Percentiles rank a stretch among this genome's conserved stretches.
These are phyloP conservation scores for Colletotrichum chlorophyti DNA, from an alignment of 2,329 filamentous ascomycete genomes.

Conservation along the genomic window DNA sequence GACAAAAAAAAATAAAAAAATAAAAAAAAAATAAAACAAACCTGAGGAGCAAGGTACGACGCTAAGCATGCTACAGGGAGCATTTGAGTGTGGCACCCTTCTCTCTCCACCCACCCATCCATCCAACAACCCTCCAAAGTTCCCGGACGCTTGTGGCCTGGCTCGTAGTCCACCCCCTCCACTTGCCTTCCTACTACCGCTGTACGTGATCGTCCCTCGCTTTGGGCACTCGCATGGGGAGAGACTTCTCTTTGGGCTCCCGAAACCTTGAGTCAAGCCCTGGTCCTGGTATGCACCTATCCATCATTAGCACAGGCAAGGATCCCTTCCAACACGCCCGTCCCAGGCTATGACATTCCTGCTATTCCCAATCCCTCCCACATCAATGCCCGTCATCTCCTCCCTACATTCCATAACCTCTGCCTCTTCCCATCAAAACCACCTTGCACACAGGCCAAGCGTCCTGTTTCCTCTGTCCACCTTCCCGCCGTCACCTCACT, in stretches of 20 bases:
- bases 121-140: conserved; percentile 11
- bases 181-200: conserved; percentile 25
- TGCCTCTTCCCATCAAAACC: conserved; percentile 26
- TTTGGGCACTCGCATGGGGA: conserved; percentile 27
- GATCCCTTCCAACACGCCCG: conserved; percentile 27
- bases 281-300: conserved; percentile 31
- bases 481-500: conserved; percentile 17
- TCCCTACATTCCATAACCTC: conserved; percentile 29
- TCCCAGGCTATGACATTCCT: conserved; percentile 30
- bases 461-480: conserved; percentile 2
- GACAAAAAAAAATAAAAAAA: conserved; percentile 3
- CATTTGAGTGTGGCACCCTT: conserved; percentile 1
- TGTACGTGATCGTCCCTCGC: conserved; percentile 29
- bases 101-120: not conserved
- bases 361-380: conserved; percentile 25
- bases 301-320: conserved; percentile 25
- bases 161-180: conserved; percentile 1
- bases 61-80: conserved; percentile 10
- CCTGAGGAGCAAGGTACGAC: conserved; percentile 11
- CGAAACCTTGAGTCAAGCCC: conserved; percentile 31
- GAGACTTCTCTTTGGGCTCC: conserved; percentile 23
- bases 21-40: not conserved
- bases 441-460: conserved; percentile 22
- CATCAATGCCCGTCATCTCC: conserved; percentile 29
- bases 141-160: conserved; percentile 25